A percentile compares a stretch with the other conserved stretches of the same genome.
Conservation (phyloP, 805 yeast species). For the Nakazawaea anatomiae region DNA sequence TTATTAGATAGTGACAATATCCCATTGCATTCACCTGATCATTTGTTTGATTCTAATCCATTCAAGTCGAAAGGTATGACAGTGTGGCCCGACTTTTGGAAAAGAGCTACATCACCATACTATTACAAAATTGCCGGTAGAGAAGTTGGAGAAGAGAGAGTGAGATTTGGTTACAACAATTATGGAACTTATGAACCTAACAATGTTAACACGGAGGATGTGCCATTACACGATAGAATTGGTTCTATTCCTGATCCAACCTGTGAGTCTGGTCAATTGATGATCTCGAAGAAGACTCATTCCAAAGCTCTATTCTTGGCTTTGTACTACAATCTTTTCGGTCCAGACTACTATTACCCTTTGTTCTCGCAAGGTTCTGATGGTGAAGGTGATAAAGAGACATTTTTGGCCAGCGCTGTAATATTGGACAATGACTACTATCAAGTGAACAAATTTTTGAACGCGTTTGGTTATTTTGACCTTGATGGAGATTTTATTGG, state of each 20-base stretch:
- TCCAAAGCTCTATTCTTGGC: constrained; percentile 47
- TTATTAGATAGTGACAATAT: constrained; percentile 73
- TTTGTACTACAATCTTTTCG: constrained; percentile 54
- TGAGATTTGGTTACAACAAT: constrained; percentile 32
- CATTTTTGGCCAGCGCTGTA: constrained; percentile 54
- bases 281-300: constrained; percentile 52
- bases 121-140: constrained; percentile 41
- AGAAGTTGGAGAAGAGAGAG: constrained; percentile 35
- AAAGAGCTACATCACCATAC: constrained; percentile 47
- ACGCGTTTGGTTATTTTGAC: constrained; percentile 48
- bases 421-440: constrained; percentile 55
- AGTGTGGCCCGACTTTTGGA: constrained; percentile 43
- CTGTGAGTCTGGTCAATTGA: constrained; percentile 60
- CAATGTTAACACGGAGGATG: constrained; percentile 16
- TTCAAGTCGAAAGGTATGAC: constrained; percentile 47
- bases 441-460: constrained; percentile 49
- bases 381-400: constrained; percentile 56
- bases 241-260: constrained; percentile 62
- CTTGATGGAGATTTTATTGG: constrained; percentile 45
- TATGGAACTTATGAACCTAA: constrained; percentile 28
- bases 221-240: constrained; percentile 51
- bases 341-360: constrained; percentile 52
- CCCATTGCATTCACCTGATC: constrained; percentile 61
- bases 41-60: constrained; percentile 51
- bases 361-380: constrained; percentile 41